These are phyloP conservation scores for Penicillium coffeae DNA, from an alignment of 495 filamentous ascomycete genomes.

Conservation along the genomic window DNA sequence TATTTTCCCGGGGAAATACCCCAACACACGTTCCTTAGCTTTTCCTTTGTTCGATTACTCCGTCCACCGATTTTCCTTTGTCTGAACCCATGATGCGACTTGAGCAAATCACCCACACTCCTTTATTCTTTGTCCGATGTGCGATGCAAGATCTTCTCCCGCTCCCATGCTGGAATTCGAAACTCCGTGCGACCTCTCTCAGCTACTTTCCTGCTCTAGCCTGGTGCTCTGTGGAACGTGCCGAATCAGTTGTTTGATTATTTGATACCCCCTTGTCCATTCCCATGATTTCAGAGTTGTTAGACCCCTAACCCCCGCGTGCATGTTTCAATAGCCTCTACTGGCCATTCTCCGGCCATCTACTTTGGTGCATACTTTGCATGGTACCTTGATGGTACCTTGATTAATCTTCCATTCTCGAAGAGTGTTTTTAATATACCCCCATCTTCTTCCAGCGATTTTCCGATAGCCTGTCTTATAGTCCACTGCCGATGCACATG, in stretches of 20 bases:
- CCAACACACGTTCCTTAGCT: conserved; percentile 26
- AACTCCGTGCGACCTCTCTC: conserved; percentile 2
- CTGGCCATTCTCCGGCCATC: neutral
- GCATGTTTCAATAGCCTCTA: conserved; percentile 14
- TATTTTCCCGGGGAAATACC: conserved; percentile 1
- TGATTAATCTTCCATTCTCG: neutral
- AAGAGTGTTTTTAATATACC: conserved; percentile 2
- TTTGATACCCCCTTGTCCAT: conserved; percentile 42
- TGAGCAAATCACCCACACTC: neutral
- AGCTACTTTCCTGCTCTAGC: conserved; percentile 10
- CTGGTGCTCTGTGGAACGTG: conserved; percentile 6
- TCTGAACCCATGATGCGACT: neutral
- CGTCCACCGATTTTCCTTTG: conserved; percentile 1
- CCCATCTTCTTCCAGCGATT: neutral
- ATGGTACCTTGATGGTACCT: neutral
- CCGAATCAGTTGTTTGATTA: conserved; percentile 18
- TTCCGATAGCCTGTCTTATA: neutral
- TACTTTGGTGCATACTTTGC: neutral
- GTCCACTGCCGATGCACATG: no score
- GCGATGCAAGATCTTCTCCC: conserved; percentile 7
- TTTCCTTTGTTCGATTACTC: conserved; percentile 28
- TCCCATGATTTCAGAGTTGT: conserved; percentile 24
- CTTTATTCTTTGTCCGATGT: conserved; percentile 11
- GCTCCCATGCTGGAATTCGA: neutral
- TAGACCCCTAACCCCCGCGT: conserved; percentile 18